Evolutionary conservation across 768 basidiomycete genomes (phyloP), one percentile per base, ranked within the genome.

Genomic region (Tricholomella constricta): DNA sequence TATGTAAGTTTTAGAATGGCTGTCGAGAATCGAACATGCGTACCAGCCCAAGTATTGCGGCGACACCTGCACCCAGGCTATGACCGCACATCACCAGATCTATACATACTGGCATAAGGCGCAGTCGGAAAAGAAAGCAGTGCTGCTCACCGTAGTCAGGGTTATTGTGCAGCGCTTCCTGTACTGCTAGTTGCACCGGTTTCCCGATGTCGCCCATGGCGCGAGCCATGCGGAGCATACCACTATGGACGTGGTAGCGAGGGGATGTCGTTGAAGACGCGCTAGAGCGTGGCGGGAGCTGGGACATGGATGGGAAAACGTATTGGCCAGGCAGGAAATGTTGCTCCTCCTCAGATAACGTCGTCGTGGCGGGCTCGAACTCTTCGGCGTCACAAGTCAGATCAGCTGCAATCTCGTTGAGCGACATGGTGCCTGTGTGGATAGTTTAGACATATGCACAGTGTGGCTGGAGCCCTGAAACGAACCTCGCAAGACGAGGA

Each of bases 351-450:
- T 70, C 67, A n/a, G 56, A 64, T 9, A 62, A 52, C 14, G 65
- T 55, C 4, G 75, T 78, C 1, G 63, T 66, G 15, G 81, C 83
- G 22, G 83, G 84, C 50, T 79, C 74, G 56, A 89, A 89, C 19
- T 80, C 74, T 35, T 83, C 84, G 0, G 86, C 80, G 51, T 91
- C 87, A 67, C 91, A 93, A 0, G 90, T 89, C 43, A 93, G 75
- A 69, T 93, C 90, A 9, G 89, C 89, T 14, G 90, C 91, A 4
- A 93, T 81, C 68, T 93, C 91, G 60, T 93, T 93, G 37, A 94
- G 73, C 2, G 87, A 88, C 89, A 92, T 89, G 2, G 91, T 94
- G 11, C 91, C 85, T 83, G 41, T 38, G 20, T 19, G 34, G 45
- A 8, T 43, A 4, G 14, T 19, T 11, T 27, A n/a, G 19, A 11